A percentile compares a stretch with the other conserved stretches of the same genome.
phyloP scores from a whole-genome alignment of 768 basidiomycete genomes.

The Pisolithus sp. region DNA sequence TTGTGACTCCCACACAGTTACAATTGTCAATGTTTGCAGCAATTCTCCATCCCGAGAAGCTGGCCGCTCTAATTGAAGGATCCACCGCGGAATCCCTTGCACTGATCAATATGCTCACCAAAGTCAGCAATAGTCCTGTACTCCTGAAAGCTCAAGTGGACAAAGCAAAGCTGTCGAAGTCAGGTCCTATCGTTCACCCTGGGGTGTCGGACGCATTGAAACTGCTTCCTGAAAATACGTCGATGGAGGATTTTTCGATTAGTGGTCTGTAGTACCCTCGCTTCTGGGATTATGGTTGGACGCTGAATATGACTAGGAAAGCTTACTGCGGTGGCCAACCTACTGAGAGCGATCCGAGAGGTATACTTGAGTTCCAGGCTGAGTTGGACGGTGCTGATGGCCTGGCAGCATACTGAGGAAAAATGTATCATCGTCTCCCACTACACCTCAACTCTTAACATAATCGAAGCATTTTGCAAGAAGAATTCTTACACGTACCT shows the following conservation, averaged over 20 bases:
- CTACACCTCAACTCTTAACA: constrained; percentile 89
- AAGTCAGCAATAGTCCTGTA: constrained; percentile 90
- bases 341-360: constrained; percentile 56
- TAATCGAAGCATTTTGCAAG: constrained; percentile 83
- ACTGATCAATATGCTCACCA: constrained; percentile 73
- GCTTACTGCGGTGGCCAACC: constrained; percentile 54
- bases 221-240: constrained; percentile 52
- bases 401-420: constrained; percentile 65
- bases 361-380: constrained; percentile 28
- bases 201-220: constrained; percentile 55
- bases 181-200: constrained; percentile 37
- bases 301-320: constrained; percentile 51
- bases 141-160: constrained; percentile 76
- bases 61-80: constrained; percentile 63
- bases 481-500: constrained; percentile 69
- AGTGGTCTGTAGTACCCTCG: constrained; percentile 58
- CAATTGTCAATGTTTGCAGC: constrained; percentile 75
- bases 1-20: constrained; percentile 79
- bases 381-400: constrained; percentile 1
- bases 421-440: constrained; percentile 97
- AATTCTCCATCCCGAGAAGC: constrained; percentile 65
- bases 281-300: neutral
- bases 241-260: constrained; percentile 64
- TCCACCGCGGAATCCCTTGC: constrained; percentile 74
- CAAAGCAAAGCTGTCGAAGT: constrained; percentile 42